A percentile compares a stretch with the other conserved stretches of the same genome.
These are phyloP conservation scores for Gracilariopsis chorda DNA, from an alignment of 23 red algal species.

Conservation along the genomic window DNA sequence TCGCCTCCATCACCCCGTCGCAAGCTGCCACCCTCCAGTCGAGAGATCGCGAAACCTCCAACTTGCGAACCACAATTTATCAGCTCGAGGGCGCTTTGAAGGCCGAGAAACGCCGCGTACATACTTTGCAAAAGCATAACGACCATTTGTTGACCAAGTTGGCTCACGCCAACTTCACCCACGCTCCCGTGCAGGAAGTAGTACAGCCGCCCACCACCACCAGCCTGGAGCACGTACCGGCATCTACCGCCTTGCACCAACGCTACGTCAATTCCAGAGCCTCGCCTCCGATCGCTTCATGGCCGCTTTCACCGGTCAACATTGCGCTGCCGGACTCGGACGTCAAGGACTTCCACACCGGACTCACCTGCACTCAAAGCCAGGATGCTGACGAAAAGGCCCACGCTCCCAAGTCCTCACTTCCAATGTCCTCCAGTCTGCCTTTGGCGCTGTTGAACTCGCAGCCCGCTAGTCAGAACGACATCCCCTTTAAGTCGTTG, in stretches of 20 bases:
- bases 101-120: neutral
- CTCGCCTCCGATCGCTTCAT: neutral
- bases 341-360: slow-evolving; percentile 12
- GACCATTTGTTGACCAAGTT: neutral
- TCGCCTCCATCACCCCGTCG: neutral
- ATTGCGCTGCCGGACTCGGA: neutral
- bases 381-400: slow-evolving; percentile 35
- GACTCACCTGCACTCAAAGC: slow-evolving; percentile 38
- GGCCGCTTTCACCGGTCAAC: neutral
- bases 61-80: neutral
- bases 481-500: neutral
- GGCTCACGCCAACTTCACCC: neutral
- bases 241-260: neutral
- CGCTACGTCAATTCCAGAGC: neutral
- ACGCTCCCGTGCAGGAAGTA: neutral
- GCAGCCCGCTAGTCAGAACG: neutral
- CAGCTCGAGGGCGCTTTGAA: neutral
- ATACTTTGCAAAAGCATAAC: neutral
- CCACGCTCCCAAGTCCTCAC: neutral
- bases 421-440: neutral
- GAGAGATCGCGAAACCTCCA: neutral
- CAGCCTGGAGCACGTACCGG: neutral
- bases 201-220: neutral
- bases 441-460: neutral
- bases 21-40: neutral